Percentiles rank a stretch among this genome's conserved stretches.
phyloP scores from a whole-genome alignment of 2,329 filamentous ascomycete genomes.

The Fusarium pilosicola region DNA sequence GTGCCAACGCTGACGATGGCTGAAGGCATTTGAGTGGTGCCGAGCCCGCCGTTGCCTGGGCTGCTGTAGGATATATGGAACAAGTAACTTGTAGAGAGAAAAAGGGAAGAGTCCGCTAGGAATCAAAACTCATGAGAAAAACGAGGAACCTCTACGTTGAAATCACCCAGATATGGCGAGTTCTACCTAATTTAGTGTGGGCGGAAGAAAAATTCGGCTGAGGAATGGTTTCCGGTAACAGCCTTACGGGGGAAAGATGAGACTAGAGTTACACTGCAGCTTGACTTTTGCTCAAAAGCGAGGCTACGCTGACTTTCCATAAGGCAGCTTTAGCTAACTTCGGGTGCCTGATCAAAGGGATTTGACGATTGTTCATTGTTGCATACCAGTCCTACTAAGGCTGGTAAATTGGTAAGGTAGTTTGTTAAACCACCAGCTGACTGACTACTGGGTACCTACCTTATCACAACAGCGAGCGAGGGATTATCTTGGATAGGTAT shows the following conservation, averaged over 20 bases:
- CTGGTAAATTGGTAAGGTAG: neutral
- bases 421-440: neutral
- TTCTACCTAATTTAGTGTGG: conserved; percentile 34
- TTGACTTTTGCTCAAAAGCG: neutral
- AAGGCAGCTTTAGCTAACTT: neutral
- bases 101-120: neutral
- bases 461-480: neutral
- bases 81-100: neutral
- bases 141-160: conserved; percentile 10
- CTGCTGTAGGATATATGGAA: neutral
- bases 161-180: neutral
- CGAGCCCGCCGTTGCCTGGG: neutral
- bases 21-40: conserved; percentile 35
- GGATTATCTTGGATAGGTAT: neutral
- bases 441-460: neutral
- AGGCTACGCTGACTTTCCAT: neutral
- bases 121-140: neutral
- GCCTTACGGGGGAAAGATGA: neutral
- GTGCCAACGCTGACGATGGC: conserved; percentile 11
- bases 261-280: conserved; percentile 21
- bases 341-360: neutral
- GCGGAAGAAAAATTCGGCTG: conserved; percentile 35
- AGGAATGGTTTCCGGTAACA: conserved; percentile 20
- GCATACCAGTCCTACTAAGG: neutral
- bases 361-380: neutral